Evolutionary conservation across 2,329 filamentous ascomycete species (phyloP), one percentile per base, ranked within the genome.

Genomic region (Fusarium humuli): DNA sequence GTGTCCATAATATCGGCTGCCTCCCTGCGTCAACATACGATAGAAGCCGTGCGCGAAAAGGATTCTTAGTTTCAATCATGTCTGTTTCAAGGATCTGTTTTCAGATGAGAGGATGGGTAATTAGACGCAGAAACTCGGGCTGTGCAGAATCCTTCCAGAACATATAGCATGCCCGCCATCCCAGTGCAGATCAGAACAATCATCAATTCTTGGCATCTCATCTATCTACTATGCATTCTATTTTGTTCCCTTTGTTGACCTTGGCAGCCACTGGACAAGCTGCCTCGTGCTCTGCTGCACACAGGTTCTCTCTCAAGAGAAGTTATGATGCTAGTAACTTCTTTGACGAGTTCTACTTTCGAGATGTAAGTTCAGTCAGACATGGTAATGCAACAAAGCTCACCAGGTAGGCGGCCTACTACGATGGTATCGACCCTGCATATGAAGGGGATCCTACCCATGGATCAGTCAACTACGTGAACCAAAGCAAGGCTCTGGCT

Each of bases 381-480:
- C 4, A 4, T 5, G 7, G 2, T 6, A 7, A 6, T 5, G 25
- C 1, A 7, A 16, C 4, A 12, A 30, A 13, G 12, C 57, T 63
- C n/a, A 63, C 32, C 10, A 22, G 5, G 2, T 47, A 65, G 62
- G 46, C 46, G 40, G 62, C 53, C 9, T 65, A 65, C 20, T 65
- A 47, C 14, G 7, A 67, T 22, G 59, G 54, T 75, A 80, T 52
- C 1, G 45, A 52, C 30, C 65, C 47, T 57, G 22, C 45, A 11
- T 70, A 70, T 14, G 54, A 47, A 23, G 60, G 72, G 5, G 91
- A 93, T 73, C 89, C 89, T 3, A 93, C 89, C 16, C 77, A 86
- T 64, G 91, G 91, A n/a, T 92, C 86, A 71, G 90, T 93, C 50
- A 80, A 83, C 56, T 94, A 85, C 70, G 73, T 77, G 37, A 78